Conservation (phyloP, 345 rosid genomes). For the Brassica rapa region DNA sequence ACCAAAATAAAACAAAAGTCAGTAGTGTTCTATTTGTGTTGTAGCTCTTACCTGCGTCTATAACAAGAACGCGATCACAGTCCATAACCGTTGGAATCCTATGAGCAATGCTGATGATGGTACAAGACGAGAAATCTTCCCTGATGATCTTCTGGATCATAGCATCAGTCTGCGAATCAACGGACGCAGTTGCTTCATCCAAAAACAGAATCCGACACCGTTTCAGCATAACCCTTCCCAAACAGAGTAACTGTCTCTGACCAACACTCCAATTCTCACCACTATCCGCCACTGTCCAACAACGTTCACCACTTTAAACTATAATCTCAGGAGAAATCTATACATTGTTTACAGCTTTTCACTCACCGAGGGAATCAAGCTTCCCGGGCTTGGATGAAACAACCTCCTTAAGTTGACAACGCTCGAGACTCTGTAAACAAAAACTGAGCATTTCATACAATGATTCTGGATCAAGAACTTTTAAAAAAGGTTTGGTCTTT, state of each 20-base stretch:
- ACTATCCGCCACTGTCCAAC: constrained; percentile 65
- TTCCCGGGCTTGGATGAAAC: constrained; percentile 76
- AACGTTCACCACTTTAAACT: not conserved
- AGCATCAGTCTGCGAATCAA: constrained; percentile 92
- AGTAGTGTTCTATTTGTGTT: not conserved
- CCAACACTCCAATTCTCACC: constrained; percentile 99
- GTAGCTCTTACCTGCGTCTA: constrained; percentile 68
- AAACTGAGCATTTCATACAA: not conserved
- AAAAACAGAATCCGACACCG: constrained; percentile 70
- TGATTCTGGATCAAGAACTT: not conserved
- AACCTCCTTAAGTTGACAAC: constrained; percentile 85
- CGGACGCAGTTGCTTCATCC: constrained; percentile 96
- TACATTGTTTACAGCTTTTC: not conserved
- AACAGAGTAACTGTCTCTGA: constrained; percentile 90
- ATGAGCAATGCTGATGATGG: constrained; percentile 95
- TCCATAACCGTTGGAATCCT: constrained; percentile 98
- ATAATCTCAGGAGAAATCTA: not conserved
- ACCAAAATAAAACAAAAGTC: not conserved
- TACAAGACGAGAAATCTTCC: constrained; percentile 75
- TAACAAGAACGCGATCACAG: constrained; percentile 82
- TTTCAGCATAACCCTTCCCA: constrained; percentile 90
- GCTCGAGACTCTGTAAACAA: constrained; percentile 64
- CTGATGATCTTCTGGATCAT: constrained; percentile 87
- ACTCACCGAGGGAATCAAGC: constrained; percentile 73
- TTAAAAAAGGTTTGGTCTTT: not conserved